These are phyloP conservation scores for Bacidia rubella DNA, from an alignment of 495 filamentous ascomycete species.

Conservation along the genomic window DNA sequence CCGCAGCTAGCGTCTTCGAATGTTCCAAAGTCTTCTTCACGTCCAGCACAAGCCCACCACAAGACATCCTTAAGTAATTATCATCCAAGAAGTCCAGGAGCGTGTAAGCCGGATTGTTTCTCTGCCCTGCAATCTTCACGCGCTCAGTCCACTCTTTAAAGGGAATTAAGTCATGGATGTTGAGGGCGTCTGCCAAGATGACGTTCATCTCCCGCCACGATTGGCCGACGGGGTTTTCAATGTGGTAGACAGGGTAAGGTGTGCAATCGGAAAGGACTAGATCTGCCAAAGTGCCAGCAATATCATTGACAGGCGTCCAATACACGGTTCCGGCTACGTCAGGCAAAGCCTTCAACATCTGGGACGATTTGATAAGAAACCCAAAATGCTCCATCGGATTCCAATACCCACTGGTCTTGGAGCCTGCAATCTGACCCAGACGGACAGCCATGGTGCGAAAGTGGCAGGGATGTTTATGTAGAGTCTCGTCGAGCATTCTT, in stretches of 20 bases:
- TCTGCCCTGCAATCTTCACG: conserved; percentile 23
- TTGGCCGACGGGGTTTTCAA: conserved; percentile 36
- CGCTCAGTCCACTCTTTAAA: conserved; percentile 35
- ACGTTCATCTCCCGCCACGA: conserved; percentile 26
- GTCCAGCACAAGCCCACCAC: too few relatives aligned
- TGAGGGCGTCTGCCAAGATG: conserved; percentile 30
- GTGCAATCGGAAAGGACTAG: conserved; percentile 15
- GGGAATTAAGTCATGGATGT: conserved; percentile 32
- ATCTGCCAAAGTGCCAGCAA: conserved; percentile 25
- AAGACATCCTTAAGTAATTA: conserved; percentile 39
- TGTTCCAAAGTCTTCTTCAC: too few relatives aligned
- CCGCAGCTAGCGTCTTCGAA: too few relatives aligned
- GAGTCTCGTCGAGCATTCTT: conserved; percentile 30
- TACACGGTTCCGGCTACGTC: conserved; percentile 24
- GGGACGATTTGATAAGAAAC: conserved; percentile 31
- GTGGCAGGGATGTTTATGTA: conserved; percentile 21
- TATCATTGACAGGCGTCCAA: conserved; percentile 32
- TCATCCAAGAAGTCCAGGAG: conserved; percentile 37
- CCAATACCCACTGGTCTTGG: conserved; percentile 36
- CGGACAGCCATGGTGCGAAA: conserved; percentile 34
- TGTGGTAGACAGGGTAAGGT: conserved; percentile 29
- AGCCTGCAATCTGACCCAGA: conserved; percentile 38
- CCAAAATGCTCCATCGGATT: conserved; percentile 37
- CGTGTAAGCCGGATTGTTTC: conserved; percentile 18
- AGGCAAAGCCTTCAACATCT: conserved; percentile 28